Evolutionary conservation across 805 yeast genomes (phyloP), one percentile per base, ranked within the genome.

Genomic region (Saccharomycopsis capsularis): DNA sequence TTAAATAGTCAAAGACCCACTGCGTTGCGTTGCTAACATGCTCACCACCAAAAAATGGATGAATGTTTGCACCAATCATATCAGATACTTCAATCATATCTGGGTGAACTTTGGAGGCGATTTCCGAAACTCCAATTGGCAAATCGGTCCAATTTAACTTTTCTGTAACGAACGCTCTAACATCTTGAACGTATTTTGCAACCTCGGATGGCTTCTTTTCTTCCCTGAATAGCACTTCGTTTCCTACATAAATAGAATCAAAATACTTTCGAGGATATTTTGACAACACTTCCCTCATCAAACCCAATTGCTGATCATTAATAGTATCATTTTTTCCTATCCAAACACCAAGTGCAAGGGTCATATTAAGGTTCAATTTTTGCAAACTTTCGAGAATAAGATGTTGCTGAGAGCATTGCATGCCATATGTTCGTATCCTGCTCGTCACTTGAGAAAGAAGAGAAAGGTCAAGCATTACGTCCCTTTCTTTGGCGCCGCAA

Each of bases 21-120:
- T 65, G 58, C 0, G 76, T 63, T 0, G 85, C 79, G 2, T 61
- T 57, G 7, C 64, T 54, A 1, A 74, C 82, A 1, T 54, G 47
- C 0, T 70, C 72, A 0, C 89, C 89, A 1, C 79, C 75, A 60
- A 81, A 79, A 52, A 82, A 82, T 2, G 89, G 88, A 62, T 81
- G 85, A 3, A 79, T 66, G 57, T 80, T 81, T 6, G 80, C 77
- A 0, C 86, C 88, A 29, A 78, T 60, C 9, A 81, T 62, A 56
- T 82, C 87, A 55, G 78, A 72, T 1, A 59, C 64, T 32, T 61
- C 56, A 27, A 76, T 57, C 25, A 79, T 55, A 3, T 64, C 65
- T 2, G 59, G 52, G 25, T 67, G 68, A 37, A 78, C 63, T 35
- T 65, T 63, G 1, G 78, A 69, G 0, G 82, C 83, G 35, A 77